Evolutionary conservation across 2,329 filamentous ascomycete genomes (phyloP).

Genomic region (Bipolaris oryzae): DNA sequence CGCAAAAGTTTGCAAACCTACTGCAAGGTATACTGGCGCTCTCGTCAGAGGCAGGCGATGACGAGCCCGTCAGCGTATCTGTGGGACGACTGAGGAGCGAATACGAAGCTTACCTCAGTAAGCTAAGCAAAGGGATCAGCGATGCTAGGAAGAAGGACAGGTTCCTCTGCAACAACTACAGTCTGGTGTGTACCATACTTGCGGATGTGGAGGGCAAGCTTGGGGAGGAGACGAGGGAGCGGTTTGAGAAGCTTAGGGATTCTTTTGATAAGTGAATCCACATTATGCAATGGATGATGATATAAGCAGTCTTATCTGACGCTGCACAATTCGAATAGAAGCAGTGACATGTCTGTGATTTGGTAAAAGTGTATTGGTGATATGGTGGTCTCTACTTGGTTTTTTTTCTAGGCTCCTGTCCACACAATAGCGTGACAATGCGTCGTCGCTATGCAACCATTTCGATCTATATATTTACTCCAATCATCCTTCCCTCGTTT

Average conservation of each 20-base stretch:
- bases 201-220: slow-evolving; percentile 72
- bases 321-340: neutral
- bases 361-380: neutral
- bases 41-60: slow-evolving; percentile 88
- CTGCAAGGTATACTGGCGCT: slow-evolving; percentile 82
- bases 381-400: neutral
- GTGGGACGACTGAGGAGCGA: slow-evolving; percentile 77
- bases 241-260: slow-evolving; percentile 69
- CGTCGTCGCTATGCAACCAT: neutral
- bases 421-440: neutral
- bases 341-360: neutral
- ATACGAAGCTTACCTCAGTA: slow-evolving; percentile 80
- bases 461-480: neutral
- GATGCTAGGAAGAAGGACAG: slow-evolving; percentile 82
- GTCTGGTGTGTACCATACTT: slow-evolving; percentile 90
- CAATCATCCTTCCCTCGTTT: neutral
- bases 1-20: slow-evolving; percentile 94
- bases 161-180: slow-evolving; percentile 96
- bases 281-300: neutral
- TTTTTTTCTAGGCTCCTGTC: neutral
- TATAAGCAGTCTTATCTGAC: neutral
- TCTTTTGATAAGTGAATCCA: slow-evolving; percentile 37
- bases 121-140: slow-evolving; percentile 74
- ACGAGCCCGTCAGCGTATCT: slow-evolving; percentile 87
- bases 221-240: slow-evolving; percentile 73